These are phyloP conservation scores for Mycena sp. DNA, from an alignment of 1,284 basidiomycete genomes.

Conservation along the genomic window DNA sequence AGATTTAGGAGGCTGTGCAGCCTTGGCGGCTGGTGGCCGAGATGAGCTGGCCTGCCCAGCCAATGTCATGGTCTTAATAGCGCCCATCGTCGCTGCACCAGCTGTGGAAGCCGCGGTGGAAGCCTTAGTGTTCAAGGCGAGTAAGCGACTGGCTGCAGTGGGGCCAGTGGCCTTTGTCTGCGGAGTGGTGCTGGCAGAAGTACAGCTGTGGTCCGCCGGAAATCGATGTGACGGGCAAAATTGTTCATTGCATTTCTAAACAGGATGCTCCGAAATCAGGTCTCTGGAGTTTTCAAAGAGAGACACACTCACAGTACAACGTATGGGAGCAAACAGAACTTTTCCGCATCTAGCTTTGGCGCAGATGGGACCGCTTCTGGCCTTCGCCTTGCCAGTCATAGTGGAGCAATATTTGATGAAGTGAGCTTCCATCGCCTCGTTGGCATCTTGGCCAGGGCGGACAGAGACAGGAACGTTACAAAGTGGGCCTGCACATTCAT, in stretches of 20 bases:
- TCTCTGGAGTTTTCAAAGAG: neutral
- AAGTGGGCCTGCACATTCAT: conserved; percentile 51
- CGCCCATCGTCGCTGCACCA: conserved; percentile 53
- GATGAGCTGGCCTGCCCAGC: conserved; percentile 27
- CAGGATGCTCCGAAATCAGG: neutral
- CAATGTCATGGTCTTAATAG: conserved; percentile 47
- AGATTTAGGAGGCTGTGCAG: conserved; percentile 1
- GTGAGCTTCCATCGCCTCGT: conserved; percentile 78
- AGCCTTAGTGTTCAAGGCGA: conserved; percentile 45
- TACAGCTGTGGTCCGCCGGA: conserved; percentile 71
- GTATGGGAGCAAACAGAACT: conserved; percentile 75
- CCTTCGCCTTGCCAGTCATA: conserved; percentile 65
- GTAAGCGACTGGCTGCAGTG: conserved; percentile 32
- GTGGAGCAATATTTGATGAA: conserved; percentile 71
- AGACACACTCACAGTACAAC: conserved; percentile 67
- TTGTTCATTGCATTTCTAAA: conserved; percentile 75
- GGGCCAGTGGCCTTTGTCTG: conserved; percentile 18
- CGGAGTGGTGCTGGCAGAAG: conserved; percentile 36
- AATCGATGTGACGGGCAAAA: conserved; percentile 82
- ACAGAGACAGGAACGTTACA: conserved; percentile 78
- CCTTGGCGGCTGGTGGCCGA: conserved; percentile 21
- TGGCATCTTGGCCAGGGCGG: conserved; percentile 78
- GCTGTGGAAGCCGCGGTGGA: no score
- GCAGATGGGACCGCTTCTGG: conserved; percentile 67
- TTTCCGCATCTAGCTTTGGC: conserved; percentile 72